These are phyloP conservation scores for Apophysomyces variabilis DNA, from an alignment of 371 early-diverging fungal genomes.

Conservation along the genomic window DNA sequence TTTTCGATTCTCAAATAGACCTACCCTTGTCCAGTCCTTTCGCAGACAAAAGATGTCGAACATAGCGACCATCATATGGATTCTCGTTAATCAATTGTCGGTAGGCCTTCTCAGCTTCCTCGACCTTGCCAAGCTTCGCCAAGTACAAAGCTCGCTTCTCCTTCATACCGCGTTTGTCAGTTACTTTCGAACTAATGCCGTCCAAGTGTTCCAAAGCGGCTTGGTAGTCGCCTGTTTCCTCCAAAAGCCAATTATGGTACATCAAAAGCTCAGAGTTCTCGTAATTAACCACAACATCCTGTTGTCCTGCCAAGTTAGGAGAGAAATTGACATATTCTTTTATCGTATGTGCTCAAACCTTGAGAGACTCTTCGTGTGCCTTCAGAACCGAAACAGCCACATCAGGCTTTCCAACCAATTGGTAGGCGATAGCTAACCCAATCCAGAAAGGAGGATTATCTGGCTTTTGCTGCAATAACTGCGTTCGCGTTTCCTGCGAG, in stretches of 20 bases:
- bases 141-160: slow-evolving; percentile 78
- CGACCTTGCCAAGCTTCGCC: slow-evolving; percentile 64
- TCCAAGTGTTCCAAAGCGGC: slow-evolving; percentile 79
- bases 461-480: slow-evolving; percentile 74
- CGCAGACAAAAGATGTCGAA: slow-evolving; percentile 66
- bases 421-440: slow-evolving; percentile 86
- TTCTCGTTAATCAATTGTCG: slow-evolving; percentile 76
- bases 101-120: slow-evolving; percentile 80
- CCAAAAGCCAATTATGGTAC: slow-evolving; percentile 78
- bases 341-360: slow-evolving; percentile 38
- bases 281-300: slow-evolving; percentile 60
- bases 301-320: not conserved
- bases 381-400: slow-evolving; percentile 73
- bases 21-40: slow-evolving; percentile 46
- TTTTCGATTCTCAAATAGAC: slow-evolving; percentile 1
- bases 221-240: slow-evolving; percentile 79
- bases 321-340: not conserved
- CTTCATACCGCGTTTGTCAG: slow-evolving; percentile 73
- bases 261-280: slow-evolving; percentile 81
- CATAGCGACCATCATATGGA: slow-evolving; percentile 78
- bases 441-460: slow-evolving; percentile 81
- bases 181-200: slow-evolving; percentile 68
- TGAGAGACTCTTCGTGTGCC: slow-evolving; percentile 72
- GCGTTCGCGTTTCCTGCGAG: slow-evolving; percentile 66
- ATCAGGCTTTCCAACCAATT: slow-evolving; percentile 77